phyloP scores from a whole-genome alignment of 441 rosid genomes.

The Viola pubescens region DNA sequence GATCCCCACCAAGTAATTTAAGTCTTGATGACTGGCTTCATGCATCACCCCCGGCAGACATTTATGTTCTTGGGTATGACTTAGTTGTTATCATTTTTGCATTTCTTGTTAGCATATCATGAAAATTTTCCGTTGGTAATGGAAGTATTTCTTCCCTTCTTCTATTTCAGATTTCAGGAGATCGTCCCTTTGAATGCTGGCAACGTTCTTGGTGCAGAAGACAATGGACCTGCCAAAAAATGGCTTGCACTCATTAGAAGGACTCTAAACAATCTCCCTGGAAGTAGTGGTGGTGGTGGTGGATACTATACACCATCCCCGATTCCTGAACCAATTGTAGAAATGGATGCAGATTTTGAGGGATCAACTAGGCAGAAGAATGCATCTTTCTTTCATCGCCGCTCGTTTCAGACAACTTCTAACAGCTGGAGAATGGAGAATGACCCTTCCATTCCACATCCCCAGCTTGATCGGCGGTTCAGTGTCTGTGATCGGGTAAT shows the following conservation, averaged over 20 bases:
- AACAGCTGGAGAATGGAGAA: conserved; percentile 72
- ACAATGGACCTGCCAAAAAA: conserved; percentile 95
- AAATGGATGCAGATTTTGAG: conserved; percentile 87
- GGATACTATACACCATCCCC: conserved; percentile 80
- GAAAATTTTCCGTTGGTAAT: conserved; percentile 5
- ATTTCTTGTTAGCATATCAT: neutral
- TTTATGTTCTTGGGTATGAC: conserved; percentile 84
- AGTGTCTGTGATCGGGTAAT: conserved; percentile 92
- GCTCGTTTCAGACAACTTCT: conserved; percentile 76
- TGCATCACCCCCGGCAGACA: conserved; percentile 88
- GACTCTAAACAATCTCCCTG: conserved; percentile 86
- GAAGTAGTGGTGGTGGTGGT: conserved; percentile 53
- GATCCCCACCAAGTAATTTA: conserved; percentile 74
- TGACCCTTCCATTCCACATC: conserved; percentile 60
- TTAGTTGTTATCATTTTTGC: conserved; percentile 7
- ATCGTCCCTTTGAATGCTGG: conserved; percentile 97
- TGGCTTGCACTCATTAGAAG: conserved; percentile 78
- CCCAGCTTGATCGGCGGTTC: conserved; percentile 71
- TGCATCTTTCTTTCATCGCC: conserved; percentile 75
- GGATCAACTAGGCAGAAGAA: conserved; percentile 81
- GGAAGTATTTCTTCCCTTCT: conserved; percentile 9
- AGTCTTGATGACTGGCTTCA: conserved; percentile 92
- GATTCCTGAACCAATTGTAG: conserved; percentile 81
- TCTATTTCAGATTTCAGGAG: conserved; percentile 75
- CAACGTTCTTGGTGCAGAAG: conserved; percentile 91